phyloP scores from a whole-genome alignment of 2,329 filamentous ascomycete species.

The Lasiodiplodia hormozganensis region DNA sequence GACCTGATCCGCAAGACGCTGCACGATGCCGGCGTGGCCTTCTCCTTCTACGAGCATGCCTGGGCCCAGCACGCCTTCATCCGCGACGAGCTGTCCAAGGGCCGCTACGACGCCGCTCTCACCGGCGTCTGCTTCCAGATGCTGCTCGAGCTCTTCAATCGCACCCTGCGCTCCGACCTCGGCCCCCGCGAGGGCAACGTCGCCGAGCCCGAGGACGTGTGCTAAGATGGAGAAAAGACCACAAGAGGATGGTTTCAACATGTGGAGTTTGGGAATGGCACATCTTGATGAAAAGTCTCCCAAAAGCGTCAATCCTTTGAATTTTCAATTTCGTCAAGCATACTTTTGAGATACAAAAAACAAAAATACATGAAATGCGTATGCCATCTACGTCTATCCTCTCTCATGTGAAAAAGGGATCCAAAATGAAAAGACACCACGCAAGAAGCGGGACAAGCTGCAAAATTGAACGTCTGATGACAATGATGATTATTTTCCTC shows the following conservation, averaged over 20 bases:
- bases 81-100: slow-evolving; percentile 89
- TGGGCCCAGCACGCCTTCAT: slow-evolving; percentile 97
- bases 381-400: slow-evolving; percentile 20
- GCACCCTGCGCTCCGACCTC: slow-evolving; percentile 79
- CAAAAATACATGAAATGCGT: neutral
- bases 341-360: slow-evolving; percentile 1
- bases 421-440: slow-evolving; percentile 2
- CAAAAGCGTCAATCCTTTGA: neutral
- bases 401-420: neutral
- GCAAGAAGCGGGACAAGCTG: slow-evolving; percentile 13
- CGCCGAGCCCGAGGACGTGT: slow-evolving; percentile 74
- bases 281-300: neutral
- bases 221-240: slow-evolving; percentile 51
- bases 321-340: neutral
- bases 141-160: slow-evolving; percentile 81
- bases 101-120: slow-evolving; percentile 88
- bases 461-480: slow-evolving; percentile 8
- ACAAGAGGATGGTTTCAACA: neutral
- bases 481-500: slow-evolving; percentile 22
- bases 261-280: neutral
- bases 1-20: slow-evolving; percentile 84
- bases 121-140: slow-evolving; percentile 91
- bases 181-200: slow-evolving; percentile 70
- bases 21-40: slow-evolving; percentile 74
- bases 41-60: slow-evolving; percentile 88